A percentile compares a stretch with the other conserved stretches of the same genome.
These are phyloP conservation scores for Mycena venus DNA, from an alignment of 768 basidiomycete species.

Conservation along the genomic window DNA sequence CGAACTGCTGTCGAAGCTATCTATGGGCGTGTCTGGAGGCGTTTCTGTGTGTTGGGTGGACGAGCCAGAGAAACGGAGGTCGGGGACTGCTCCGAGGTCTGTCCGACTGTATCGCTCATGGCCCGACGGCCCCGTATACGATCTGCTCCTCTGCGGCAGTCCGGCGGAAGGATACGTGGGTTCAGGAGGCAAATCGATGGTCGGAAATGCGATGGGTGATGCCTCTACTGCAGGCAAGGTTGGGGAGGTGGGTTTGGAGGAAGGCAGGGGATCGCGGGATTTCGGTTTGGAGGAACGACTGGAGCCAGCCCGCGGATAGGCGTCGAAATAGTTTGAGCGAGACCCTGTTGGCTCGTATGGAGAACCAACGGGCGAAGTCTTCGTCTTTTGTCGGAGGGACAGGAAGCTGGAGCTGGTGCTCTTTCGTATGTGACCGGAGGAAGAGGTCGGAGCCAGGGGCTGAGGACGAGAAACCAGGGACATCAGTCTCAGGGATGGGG, in stretches of 20 bases:
- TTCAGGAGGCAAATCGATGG: conserved; percentile 50
- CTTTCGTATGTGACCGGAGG: conserved; percentile 59
- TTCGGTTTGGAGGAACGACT: conserved; percentile 50
- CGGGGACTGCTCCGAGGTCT: conserved; percentile 57
- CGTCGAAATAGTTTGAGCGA: conserved; percentile 61
- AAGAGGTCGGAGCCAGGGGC: conserved; percentile 43
- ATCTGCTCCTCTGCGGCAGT: conserved; percentile 60
- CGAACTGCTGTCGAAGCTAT: conserved; percentile 54
- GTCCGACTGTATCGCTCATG: conserved; percentile 51
- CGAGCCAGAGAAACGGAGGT: conserved; percentile 75
- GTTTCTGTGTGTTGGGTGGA: conserved; percentile 80
- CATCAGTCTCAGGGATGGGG: conserved; percentile 13
- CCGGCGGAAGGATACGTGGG: conserved; percentile 38
- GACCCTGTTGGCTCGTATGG: conserved; percentile 41
- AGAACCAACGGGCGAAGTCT: conserved; percentile 42
- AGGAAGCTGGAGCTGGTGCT: conserved; percentile 71
- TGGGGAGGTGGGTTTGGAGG: conserved; percentile 39
- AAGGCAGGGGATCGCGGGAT: conserved; percentile 37
- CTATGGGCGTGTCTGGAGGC: conserved; percentile 78
- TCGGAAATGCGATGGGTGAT: conserved; percentile 58
- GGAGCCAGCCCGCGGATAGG: conserved; percentile 55
- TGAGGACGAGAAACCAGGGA: conserved; percentile 49
- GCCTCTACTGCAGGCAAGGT: conserved; percentile 39
- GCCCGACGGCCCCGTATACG: conserved; percentile 70
- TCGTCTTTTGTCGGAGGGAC: conserved; percentile 66